Evolutionary conservation across 371 early-diverging fungal genomes (phyloP).

Genomic region (Choanephora cucurbitarum): DNA sequence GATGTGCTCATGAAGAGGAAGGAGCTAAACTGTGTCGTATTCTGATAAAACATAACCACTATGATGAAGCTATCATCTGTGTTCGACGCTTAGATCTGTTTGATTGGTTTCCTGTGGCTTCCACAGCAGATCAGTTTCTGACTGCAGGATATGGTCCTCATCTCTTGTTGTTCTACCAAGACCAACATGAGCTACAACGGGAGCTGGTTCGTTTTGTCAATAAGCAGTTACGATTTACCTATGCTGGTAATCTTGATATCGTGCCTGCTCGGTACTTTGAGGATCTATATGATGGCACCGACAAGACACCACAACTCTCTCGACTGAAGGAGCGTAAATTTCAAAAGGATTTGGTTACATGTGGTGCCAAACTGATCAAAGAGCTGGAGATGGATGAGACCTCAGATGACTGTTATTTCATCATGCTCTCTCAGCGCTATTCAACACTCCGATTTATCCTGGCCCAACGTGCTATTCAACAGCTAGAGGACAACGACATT

Average conservation of each 20-base stretch:
- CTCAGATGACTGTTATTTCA: conserved; percentile 33
- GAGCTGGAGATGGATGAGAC: conserved; percentile 14
- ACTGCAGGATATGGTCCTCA: conserved; percentile 25
- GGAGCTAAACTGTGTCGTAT: conserved; percentile 30
- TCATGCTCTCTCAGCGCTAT: conserved; percentile 40
- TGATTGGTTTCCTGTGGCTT: conserved; percentile 25
- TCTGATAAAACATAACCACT: conserved; percentile 28
- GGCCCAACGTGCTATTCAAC: conserved; percentile 37
- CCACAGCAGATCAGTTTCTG: conserved; percentile 30
- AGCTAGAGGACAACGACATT: conserved; percentile 37
- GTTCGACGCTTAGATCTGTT: conserved; percentile 36
- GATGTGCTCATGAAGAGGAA: conserved; percentile 31
- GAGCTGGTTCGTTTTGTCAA: conserved; percentile 37
- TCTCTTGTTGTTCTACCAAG: conserved; percentile 21
- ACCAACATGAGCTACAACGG: conserved; percentile 19
- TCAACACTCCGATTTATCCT: conserved; percentile 41
- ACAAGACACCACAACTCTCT: conserved; percentile 24
- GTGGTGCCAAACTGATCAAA: conserved; percentile 35
- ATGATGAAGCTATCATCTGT: conserved; percentile 33
- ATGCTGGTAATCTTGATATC: conserved; percentile 38
- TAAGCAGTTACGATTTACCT: conserved; percentile 39
- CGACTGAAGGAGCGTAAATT: conserved; percentile 41
- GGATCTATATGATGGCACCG: conserved; percentile 14
- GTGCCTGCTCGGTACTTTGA: conserved; percentile 18
- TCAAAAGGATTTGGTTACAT: conserved; percentile 43